Evolutionary conservation across 306 rosid species (phyloP).

Genomic region (Citrullus amarus): DNA sequence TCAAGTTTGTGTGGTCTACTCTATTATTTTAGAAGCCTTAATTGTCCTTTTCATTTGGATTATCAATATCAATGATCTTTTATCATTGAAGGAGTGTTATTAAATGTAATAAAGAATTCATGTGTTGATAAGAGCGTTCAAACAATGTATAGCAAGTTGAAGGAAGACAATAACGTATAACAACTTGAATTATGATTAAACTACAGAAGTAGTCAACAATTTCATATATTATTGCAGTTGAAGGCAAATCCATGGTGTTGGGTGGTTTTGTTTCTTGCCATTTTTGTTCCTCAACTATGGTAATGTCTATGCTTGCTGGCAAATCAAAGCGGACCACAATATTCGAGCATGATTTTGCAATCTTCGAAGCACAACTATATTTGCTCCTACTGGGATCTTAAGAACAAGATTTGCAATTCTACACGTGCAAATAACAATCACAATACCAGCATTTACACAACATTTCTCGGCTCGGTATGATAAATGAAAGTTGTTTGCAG

Average conservation of each 20-base stretch:
- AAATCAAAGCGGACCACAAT: not conserved
- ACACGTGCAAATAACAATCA: not conserved
- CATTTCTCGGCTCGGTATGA: not conserved
- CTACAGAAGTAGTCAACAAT: not conserved
- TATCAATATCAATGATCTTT: not conserved
- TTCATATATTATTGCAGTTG: not conserved
- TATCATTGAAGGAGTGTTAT: too few relatives aligned
- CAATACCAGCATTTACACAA: not conserved
- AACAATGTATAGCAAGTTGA: not conserved
- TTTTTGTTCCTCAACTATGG: not conserved
- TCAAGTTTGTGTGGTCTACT: not conserved
- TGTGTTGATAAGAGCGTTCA: not conserved
- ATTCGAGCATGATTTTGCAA: not conserved
- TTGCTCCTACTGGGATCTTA: not conserved
- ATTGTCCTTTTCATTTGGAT: not conserved
- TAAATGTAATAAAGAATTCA: not conserved
- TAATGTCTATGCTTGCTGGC: not conserved
- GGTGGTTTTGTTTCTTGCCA: slow-evolving; percentile 7
- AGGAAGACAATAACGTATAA: not conserved
- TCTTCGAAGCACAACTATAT: not conserved
- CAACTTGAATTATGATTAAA: not conserved
- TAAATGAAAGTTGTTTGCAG: not conserved
- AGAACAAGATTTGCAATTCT: not conserved
- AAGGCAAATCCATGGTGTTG: not conserved
- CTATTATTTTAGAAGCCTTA: not conserved